Percentiles rank a stretch among this genome's conserved stretches.
Conservation (phyloP, 2,329 filamentous ascomycete genomes). For the Beauveria sp. region DNA sequence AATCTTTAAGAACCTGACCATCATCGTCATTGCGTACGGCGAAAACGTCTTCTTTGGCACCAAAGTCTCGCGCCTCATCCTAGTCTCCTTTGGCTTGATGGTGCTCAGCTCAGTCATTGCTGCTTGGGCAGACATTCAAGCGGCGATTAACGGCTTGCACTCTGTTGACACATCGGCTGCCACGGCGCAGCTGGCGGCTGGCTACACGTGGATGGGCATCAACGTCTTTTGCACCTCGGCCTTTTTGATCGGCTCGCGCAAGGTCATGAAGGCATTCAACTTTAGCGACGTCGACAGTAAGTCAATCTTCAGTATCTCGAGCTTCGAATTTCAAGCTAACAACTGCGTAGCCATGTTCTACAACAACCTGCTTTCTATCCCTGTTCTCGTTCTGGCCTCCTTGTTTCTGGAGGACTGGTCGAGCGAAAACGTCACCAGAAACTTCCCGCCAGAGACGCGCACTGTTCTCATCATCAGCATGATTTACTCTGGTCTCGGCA, state of each 20-base stretch:
- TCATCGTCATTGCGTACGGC: slow-evolving; percentile 96
- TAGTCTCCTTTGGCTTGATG: slow-evolving; percentile 95
- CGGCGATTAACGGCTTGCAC: slow-evolving; percentile 58
- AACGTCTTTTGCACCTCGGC: slow-evolving; percentile 93
- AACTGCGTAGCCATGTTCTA: slow-evolving; percentile 86
- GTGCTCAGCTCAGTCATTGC: slow-evolving; percentile 90
- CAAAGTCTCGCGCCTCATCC: slow-evolving; percentile 74
- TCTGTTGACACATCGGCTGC: slow-evolving; percentile 59
- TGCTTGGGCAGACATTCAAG: slow-evolving; percentile 93
- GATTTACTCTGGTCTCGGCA: slow-evolving; percentile 85
- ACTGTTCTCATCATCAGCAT: slow-evolving; percentile 79
- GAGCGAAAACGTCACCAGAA: slow-evolving; percentile 67
- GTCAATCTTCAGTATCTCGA: slow-evolving; percentile 29
- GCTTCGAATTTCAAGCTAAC: slow-evolving; percentile 22
- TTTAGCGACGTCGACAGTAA: slow-evolving; percentile 99
- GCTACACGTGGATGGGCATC: slow-evolving; percentile 95
- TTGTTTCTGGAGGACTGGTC: slow-evolving; percentile 91
- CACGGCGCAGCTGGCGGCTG: slow-evolving; percentile 84
- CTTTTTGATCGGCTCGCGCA: slow-evolving; percentile 89
- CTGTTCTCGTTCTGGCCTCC: slow-evolving; percentile 76
- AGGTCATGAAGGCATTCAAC: slow-evolving; percentile 98
- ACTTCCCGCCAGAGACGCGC: slow-evolving; percentile 79
- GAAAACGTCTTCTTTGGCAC: slow-evolving; percentile 98
- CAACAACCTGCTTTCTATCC: slow-evolving; percentile 96
- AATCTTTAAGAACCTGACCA: slow-evolving; percentile 99